phyloP scores from a whole-genome alignment of 2,329 filamentous ascomycete genomes.

The Dryadomyces quercus-mongolicae region DNA sequence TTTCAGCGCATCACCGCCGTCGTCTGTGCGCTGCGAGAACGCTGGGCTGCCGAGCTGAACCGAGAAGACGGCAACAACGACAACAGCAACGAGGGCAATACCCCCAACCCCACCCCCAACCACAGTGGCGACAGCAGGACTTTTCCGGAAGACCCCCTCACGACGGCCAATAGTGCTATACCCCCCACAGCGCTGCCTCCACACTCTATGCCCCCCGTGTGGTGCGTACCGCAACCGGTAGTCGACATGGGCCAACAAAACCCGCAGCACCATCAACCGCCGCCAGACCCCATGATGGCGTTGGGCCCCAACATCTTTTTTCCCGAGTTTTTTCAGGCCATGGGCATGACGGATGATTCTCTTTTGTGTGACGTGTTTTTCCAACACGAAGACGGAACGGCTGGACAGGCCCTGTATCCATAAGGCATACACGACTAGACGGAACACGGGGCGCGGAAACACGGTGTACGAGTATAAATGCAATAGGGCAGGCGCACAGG shows the following conservation, averaged over 20 bases:
- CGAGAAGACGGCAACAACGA: background rate
- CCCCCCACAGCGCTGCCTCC: background rate
- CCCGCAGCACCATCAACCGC: background rate
- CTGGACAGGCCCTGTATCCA: background rate
- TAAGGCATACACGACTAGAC: too few species aligned
- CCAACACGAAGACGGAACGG: background rate
- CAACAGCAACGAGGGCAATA: too few species aligned
- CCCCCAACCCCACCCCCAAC: too few species aligned
- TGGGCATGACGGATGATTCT: conserved; percentile 7
- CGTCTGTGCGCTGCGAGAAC: conserved; percentile 7
- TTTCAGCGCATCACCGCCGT: conserved; percentile 5
- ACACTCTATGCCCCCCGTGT: background rate
- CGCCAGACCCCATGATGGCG: background rate
- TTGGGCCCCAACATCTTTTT: background rate
- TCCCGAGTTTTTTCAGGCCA: conserved; percentile 3
- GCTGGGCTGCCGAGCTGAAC: conserved; percentile 6
- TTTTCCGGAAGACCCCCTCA: too few species aligned
- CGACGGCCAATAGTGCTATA: too few species aligned
- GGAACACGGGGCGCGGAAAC: background rate
- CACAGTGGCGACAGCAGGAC: too few species aligned
- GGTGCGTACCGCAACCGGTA: too few species aligned
- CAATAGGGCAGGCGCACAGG: background rate
- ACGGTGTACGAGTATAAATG: background rate
- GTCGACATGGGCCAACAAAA: background rate
- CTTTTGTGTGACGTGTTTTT: conserved; percentile 9